These are phyloP conservation scores for Helicostylum pulchrum DNA, from an alignment of 192 early-diverging fungal genomes.

Conservation along the genomic window DNA sequence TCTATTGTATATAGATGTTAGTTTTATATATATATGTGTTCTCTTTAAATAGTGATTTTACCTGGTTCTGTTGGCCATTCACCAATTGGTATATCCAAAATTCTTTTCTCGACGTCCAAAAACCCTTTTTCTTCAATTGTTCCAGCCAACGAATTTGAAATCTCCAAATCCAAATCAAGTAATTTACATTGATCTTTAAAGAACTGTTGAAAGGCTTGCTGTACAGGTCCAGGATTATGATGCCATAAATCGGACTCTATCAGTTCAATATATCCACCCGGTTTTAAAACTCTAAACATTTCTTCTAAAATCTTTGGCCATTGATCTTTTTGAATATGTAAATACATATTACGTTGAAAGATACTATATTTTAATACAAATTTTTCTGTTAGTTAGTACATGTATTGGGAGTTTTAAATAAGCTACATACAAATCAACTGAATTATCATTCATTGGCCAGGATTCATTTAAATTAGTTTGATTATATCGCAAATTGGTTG, in stretches of 20 bases:
- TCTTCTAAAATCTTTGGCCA: conserved; percentile 26
- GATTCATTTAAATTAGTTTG: conserved; percentile 25
- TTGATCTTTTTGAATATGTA: conserved; percentile 23
- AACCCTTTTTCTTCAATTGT: conserved; percentile 17
- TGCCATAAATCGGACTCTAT: conserved; percentile 33
- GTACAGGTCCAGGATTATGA: conserved; percentile 34
- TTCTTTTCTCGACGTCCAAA: conserved; percentile 2
- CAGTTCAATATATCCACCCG: conserved; percentile 35
- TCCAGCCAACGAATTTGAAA: conserved; percentile 11
- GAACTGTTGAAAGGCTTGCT: conserved; percentile 31
- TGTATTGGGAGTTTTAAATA: not conserved
- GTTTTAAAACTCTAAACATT: conserved; percentile 33
- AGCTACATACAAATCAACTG: conserved; percentile 32
- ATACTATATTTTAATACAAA: conserved; percentile 17
- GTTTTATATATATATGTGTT: not conserved
- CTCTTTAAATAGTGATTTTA: conserved; percentile 2
- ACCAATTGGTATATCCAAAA: conserved; percentile 33
- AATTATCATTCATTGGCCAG: conserved; percentile 27
- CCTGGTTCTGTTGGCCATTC: conserved; percentile 37
- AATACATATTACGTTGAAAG: conserved; percentile 32
- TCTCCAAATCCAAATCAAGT: conserved; percentile 20
- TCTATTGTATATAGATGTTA: conserved; percentile 18
- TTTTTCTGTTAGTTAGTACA: not conserved
- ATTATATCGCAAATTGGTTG: conserved; percentile 29
- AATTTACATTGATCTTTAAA: conserved; percentile 22